Conservation (phyloP, 2,329 filamentous ascomycete species). For the Sarocladiaceae sp. region DNA sequence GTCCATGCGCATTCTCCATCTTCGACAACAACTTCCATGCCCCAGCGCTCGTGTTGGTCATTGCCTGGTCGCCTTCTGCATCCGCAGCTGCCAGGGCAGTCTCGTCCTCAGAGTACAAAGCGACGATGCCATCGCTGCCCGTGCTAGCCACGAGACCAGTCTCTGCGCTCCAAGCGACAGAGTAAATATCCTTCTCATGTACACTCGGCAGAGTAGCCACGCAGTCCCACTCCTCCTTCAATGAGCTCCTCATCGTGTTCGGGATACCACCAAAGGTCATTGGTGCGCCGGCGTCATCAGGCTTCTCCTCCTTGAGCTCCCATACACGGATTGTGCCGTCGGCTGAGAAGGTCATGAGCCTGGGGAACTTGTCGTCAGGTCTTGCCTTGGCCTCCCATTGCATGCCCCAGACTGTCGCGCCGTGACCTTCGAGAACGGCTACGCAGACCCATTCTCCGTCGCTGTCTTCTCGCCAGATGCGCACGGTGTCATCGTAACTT, state of each 20-base stretch:
- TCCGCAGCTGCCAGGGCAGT: conserved; percentile 11
- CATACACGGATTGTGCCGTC: conserved; percentile 78
- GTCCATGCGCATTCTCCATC: conserved; percentile 75
- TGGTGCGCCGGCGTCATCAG: conserved; percentile 36
- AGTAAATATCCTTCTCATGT: conserved; percentile 80
- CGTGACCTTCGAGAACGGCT: conserved; percentile 73
- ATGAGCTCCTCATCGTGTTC: conserved; percentile 78
- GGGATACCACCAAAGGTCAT: conserved; percentile 61
- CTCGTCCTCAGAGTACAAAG: conserved; percentile 66
- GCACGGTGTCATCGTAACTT: conserved; percentile 91
- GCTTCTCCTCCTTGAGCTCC: conserved; percentile 57
- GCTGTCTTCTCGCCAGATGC: conserved; percentile 83
- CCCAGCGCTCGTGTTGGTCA: conserved; percentile 18
- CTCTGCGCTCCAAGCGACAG: conserved; percentile 74
- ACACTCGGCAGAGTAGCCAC: conserved; percentile 68
- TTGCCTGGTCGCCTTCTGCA: conserved; percentile 24
- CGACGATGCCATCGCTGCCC: conserved; percentile 79
- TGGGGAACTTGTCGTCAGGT: conserved; percentile 41
- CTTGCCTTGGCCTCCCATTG: conserved; percentile 58
- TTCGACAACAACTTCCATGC: conserved; percentile 70
- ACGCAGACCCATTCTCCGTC: conserved; percentile 93
- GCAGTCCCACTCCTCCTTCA: conserved; percentile 81
- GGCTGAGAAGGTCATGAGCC: conserved; percentile 80
- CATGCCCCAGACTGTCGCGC: conserved; percentile 84
- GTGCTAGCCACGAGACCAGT: conserved; percentile 81